Base-by-base conservation (phyloP, 73 alveolate species). In the Loxodes magnus region DNA sequence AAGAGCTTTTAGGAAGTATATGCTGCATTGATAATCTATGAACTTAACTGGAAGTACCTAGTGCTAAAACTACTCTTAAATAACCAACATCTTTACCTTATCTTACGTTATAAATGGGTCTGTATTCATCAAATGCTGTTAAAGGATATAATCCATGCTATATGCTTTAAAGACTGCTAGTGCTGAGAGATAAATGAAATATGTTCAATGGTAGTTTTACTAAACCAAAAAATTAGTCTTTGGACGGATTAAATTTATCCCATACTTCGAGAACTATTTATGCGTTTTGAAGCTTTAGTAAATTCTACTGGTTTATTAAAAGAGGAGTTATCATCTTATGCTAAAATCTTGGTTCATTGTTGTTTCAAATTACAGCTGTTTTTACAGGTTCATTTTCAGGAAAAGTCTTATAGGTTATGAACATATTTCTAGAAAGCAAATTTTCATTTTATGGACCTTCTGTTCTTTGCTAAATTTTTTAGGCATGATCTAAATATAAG, bases 211-310 rank as follows among this genome's bases (percentile, higher is more conserved):
- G 74, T 2, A 75, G 62, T 37, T 61, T 68, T 1, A 56, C 60
- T 5, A 51, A 28, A 1, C 90, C 90, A 24, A 75, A 29, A 9
- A 73, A 59, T 20, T 69, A 64, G 9, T 69, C 77, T 35, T 69
- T 37, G 12, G 69, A 63, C 20, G 78, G 59, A 27, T 35, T 14
- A 4, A 36, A 21, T 33, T 65, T 38, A 43, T 75, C 80, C 90
- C 90, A 75, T 5, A 75, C 78, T 61, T 75, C 90, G 3, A 75
- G 41, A 15, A 68, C 31, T 26, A 75, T 58, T 17, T 39, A 27
- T 20, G 66, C 56, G 22, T 43, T 75, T 26, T 57, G 28, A 0
- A 75, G 64, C 35, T 46, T 59, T 3, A 20, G 35, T 24, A 67
- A 34, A 21, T 50, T 59, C 21, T 62, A 71, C 4, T 55, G 67